Conservation (phyloP, 2,329 filamentous ascomycete species). For the Beauveria pseudobassiana region DNA sequence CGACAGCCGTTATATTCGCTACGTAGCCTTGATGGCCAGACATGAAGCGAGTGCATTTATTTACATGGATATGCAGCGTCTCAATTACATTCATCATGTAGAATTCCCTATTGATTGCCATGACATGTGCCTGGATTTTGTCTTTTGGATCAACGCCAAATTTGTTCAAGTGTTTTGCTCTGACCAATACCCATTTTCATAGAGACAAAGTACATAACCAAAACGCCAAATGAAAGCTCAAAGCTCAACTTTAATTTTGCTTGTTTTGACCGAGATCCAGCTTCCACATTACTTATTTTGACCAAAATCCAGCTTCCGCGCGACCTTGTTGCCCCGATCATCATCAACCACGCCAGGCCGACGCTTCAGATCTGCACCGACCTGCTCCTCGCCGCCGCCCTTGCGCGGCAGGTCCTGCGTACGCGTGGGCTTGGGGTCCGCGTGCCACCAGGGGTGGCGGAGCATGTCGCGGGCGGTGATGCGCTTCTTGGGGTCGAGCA, state of each 20-base stretch:
- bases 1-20: neutral
- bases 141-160: neutral
- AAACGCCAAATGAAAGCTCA: neutral
- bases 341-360: constrained; percentile 61
- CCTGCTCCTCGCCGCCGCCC: constrained; percentile 62
- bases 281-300: constrained; percentile 10
- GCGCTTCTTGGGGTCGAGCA: constrained; percentile 78
- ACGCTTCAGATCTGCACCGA: constrained; percentile 76
- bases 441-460: constrained; percentile 78
- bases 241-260: neutral
- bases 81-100: neutral
- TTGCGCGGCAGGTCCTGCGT: constrained; percentile 78
- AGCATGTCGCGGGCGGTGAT: constrained; percentile 72
- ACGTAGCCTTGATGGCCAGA: neutral
- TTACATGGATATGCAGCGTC: neutral
- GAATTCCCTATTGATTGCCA: neutral
- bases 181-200: neutral
- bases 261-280: constrained; percentile 49
- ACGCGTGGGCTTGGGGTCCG: constrained; percentile 72
- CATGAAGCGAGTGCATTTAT: neutral
- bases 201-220: no score
- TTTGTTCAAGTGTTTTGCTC: neutral
- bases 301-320: constrained; percentile 75
- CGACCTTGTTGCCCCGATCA: constrained; percentile 64
- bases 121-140: neutral